A percentile compares a stretch with the other conserved stretches of the same genome.
These are phyloP conservation scores for Pseudocercospora fuligena DNA, from an alignment of 2,329 filamentous ascomycete genomes.

Conservation along the genomic window DNA sequence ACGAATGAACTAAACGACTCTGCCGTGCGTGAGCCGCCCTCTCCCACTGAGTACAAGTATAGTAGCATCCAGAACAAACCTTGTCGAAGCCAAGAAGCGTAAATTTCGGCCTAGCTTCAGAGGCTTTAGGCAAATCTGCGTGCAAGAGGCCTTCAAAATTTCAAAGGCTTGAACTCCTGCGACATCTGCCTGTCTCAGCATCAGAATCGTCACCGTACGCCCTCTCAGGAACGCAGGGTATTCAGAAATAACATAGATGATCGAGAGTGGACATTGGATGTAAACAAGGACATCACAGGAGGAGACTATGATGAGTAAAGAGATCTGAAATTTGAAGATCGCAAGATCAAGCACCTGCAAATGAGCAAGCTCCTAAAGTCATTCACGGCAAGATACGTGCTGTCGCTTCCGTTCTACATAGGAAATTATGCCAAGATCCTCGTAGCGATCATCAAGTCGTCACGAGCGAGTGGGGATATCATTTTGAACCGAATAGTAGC, in stretches of 20 bases:
- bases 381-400: not conserved
- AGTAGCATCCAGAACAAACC: not conserved
- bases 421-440: not conserved
- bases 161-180: too few relatives aligned
- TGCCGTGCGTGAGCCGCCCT: not conserved
- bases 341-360: not conserved
- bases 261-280: too few relatives aligned
- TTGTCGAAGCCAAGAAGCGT: not conserved
- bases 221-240: too few relatives aligned
- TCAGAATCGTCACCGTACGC: too few relatives aligned
- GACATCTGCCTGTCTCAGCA: not conserved
- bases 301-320: not conserved
- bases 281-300: not conserved
- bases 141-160: too few relatives aligned
- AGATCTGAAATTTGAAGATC: not conserved
- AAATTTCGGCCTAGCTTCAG: not conserved
- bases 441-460: not conserved
- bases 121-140: too few relatives aligned
- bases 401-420: slow-evolving; percentile 10
- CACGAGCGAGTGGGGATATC: slow-evolving; percentile 32
- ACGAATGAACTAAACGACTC: not conserved
- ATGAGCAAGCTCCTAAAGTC: not conserved
- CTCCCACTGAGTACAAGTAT: not conserved
- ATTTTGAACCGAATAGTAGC: slow-evolving; percentile 25
- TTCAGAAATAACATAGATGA: too few relatives aligned